Conservation (phyloP, 495 filamentous ascomycete genomes). For the Bryoglossum gracile region DNA sequence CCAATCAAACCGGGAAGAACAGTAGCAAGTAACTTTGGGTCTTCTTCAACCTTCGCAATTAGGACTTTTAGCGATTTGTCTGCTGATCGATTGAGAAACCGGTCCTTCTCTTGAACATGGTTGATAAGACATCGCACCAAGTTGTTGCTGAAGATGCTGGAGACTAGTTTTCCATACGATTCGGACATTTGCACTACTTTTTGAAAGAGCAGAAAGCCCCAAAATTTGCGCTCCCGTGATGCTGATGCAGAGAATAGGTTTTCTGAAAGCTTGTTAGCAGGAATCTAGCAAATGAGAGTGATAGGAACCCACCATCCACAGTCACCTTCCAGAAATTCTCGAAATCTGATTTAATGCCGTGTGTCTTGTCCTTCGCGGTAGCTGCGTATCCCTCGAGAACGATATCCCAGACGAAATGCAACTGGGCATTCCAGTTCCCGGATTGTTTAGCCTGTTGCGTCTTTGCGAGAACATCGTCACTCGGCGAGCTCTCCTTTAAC, state of each 20-base stretch:
- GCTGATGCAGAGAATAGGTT: conserved; percentile 71
- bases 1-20: conserved; percentile 60
- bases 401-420: conserved; percentile 84
- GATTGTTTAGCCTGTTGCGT: conserved; percentile 40
- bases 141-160: conserved; percentile 68
- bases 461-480: conserved; percentile 35
- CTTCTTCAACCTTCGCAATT: conserved; percentile 53
- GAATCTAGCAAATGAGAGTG: not conserved
- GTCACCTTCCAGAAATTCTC: conserved; percentile 79
- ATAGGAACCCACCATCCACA: conserved; percentile 51
- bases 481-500: conserved; percentile 65
- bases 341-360: conserved; percentile 46
- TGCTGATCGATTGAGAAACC: conserved; percentile 78
- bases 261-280: conserved; percentile 31
- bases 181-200: conserved; percentile 53
- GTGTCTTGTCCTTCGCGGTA: conserved; percentile 26
- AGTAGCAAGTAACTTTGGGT: conserved; percentile 51
- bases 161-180: conserved; percentile 31
- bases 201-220: conserved; percentile 79
- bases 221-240: conserved; percentile 82
- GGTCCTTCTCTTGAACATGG: conserved; percentile 73
- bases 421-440: conserved; percentile 66
- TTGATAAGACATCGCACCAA: conserved; percentile 78
- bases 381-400: conserved; percentile 49
- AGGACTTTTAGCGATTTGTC: conserved; percentile 63